These are phyloP conservation scores for Hepatocystis sp. DNA, from an alignment of 169 alveolate genomes.

Conservation along the genomic window DNA sequence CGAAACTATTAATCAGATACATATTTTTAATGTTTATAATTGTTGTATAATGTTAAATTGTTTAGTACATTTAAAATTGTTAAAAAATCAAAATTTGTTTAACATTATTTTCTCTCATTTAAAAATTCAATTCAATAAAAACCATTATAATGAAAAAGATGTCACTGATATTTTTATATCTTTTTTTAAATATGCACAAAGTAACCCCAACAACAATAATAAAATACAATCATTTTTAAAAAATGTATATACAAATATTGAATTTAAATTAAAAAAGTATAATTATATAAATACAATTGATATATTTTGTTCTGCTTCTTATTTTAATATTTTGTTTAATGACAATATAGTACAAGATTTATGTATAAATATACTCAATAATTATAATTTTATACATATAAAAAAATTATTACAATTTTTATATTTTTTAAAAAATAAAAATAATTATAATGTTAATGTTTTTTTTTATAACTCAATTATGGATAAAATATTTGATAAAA, in stretches of 20 bases:
- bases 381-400: slow-evolving; percentile 6
- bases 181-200: slow-evolving; percentile 26
- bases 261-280: slow-evolving; percentile 32
- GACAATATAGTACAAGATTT: slow-evolving; percentile 34
- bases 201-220: background rate
- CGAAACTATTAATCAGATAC: slow-evolving; percentile 7
- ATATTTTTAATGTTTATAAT: slow-evolving; percentile 26
- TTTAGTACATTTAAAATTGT: slow-evolving; percentile 40
- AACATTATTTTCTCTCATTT: slow-evolving; percentile 12
- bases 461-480: slow-evolving; percentile 28
- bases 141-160: slow-evolving; percentile 58
- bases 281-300: slow-evolving; percentile 18
- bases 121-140: slow-evolving; percentile 53
- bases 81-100: slow-evolving; percentile 35
- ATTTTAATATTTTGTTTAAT: slow-evolving; percentile 30
- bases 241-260: slow-evolving; percentile 20
- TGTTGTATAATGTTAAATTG: slow-evolving; percentile 32
- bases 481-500: slow-evolving; percentile 14
- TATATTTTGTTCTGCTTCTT: slow-evolving; percentile 35
- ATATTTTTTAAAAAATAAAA: slow-evolving; percentile 40
- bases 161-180: slow-evolving; percentile 30
- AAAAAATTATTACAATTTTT: slow-evolving; percentile 18
- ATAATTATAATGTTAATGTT: slow-evolving; percentile 24
- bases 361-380: slow-evolving; percentile 56
- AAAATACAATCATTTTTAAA: slow-evolving; percentile 25